Conservation (phyloP, 441 rosid genomes). For the Erodium texanum region DNA sequence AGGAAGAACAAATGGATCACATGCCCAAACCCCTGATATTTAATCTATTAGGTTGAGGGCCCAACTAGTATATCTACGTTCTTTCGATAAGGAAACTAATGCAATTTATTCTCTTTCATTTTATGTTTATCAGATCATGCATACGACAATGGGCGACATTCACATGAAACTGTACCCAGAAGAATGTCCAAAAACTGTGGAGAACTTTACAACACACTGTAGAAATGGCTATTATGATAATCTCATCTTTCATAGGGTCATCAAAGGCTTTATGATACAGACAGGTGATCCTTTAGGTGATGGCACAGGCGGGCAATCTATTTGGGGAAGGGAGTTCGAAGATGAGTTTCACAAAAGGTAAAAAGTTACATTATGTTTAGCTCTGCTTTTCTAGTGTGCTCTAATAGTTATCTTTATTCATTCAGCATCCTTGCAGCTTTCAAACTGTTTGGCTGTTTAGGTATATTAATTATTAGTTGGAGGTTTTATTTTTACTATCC, state of each 20-base stretch:
- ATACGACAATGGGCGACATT: slow-evolving; percentile 88
- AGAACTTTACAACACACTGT: slow-evolving; percentile 93
- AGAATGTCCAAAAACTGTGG: slow-evolving; percentile 97
- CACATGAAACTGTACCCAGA: slow-evolving; percentile 90
- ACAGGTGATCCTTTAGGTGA: slow-evolving; percentile 98
- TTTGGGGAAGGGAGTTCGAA: slow-evolving; percentile 98
- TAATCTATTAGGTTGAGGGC: too few relatives aligned
- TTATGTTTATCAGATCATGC: slow-evolving; percentile 45
- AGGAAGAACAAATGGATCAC: too few relatives aligned
- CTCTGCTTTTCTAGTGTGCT: background rate
- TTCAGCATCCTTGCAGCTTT: background rate
- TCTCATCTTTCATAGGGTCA: slow-evolving; percentile 87
- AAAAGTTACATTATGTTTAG: slow-evolving; percentile 2
- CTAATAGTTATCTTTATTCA: background rate
- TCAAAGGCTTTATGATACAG: slow-evolving; percentile 96
- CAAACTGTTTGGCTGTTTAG: background rate
- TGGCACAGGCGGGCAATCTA: slow-evolving; percentile 98
- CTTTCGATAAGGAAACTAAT: background rate
- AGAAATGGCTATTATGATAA: slow-evolving; percentile 91
- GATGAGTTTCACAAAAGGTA: slow-evolving; percentile 98
- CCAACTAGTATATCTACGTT: too few relatives aligned
- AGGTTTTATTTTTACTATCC: background rate
- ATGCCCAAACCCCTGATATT: too few relatives aligned
- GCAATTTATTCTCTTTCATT: slow-evolving; percentile 5
- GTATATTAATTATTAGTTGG: background rate